Conservation (phyloP, 805 yeast species). For the Scheffersomyces stipitis region DNA sequence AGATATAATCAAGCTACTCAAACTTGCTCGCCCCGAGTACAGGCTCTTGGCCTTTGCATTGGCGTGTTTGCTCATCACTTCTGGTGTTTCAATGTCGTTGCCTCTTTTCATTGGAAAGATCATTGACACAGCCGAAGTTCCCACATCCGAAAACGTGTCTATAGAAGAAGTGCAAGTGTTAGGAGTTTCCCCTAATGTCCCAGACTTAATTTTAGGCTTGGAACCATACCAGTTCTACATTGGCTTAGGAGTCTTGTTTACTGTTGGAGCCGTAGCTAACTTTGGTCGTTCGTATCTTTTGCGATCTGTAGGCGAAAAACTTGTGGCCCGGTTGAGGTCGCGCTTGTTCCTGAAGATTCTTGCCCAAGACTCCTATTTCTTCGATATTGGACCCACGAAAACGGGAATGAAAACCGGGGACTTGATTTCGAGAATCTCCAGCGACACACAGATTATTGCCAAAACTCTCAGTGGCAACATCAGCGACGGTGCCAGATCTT, state of each 20-base stretch:
- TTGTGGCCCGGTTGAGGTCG: conserved; percentile 81
- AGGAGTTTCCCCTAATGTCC: too few relatives aligned
- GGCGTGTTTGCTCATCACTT: conserved; percentile 61
- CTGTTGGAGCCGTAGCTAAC: conserved; percentile 75
- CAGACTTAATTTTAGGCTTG: conserved; percentile 50
- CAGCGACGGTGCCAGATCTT: conserved; percentile 87
- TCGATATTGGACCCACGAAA: conserved; percentile 67
- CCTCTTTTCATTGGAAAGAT: conserved; percentile 86
- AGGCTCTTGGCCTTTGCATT: conserved; percentile 48
- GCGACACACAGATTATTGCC: conserved; percentile 86
- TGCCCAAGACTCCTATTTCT: conserved; percentile 83
- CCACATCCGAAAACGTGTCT: not conserved
- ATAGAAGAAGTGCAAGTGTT: not conserved
- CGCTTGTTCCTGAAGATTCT: conserved; percentile 74
- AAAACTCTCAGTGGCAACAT: conserved; percentile 84
- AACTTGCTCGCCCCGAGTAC: conserved; percentile 13
- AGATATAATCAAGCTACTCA: conserved; percentile 23
- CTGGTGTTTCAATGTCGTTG: conserved; percentile 76
- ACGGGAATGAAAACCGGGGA: conserved; percentile 76
- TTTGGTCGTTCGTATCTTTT: conserved; percentile 76
- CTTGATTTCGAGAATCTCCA: conserved; percentile 80
- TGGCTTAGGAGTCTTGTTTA: conserved; percentile 60
- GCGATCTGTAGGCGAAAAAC: conserved; percentile 78
- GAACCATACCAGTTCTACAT: conserved; percentile 63
- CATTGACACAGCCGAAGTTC: conserved; percentile 58